Conservation (phyloP, 1,284 basidiomycete genomes). For the Puccinia horiana region DNA sequence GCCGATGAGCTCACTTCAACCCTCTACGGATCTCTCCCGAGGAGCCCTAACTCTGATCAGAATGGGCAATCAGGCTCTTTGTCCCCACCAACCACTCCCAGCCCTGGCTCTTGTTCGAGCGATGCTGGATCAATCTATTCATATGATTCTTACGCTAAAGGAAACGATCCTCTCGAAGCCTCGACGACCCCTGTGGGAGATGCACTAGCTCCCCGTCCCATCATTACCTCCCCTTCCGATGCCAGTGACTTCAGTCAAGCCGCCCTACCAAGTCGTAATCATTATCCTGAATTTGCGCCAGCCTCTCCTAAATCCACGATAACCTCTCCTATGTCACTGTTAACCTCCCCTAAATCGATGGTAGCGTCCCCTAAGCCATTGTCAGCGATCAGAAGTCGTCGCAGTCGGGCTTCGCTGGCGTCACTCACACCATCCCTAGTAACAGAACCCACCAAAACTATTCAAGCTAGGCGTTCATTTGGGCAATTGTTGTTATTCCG, state of each 20-base stretch:
- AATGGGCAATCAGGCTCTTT: neutral
- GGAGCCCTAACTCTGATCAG: neutral
- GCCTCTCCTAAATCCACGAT: no score
- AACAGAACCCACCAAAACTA: constrained; percentile 2
- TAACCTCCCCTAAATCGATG: neutral
- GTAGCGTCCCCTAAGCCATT: neutral
- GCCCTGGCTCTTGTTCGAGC: neutral
- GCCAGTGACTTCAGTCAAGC: neutral
- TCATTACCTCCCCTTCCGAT: neutral
- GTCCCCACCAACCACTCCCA: neutral
- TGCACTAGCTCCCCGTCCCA: neutral
- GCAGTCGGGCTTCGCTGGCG: neutral
- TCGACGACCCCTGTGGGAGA: neutral
- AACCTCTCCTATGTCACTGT: no score
- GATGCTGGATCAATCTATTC: constrained; percentile 10
- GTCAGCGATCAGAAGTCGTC: neutral
- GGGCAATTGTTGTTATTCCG: constrained; percentile 15
- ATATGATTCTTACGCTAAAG: neutral
- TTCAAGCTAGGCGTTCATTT: constrained; percentile 29
- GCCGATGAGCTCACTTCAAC: neutral
- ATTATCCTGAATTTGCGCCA: neutral
- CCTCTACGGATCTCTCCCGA: neutral
- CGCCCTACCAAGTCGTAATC: neutral
- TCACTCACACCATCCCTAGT: constrained; percentile 18
- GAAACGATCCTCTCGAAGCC: neutral